Evolutionary conservation across 1,284 basidiomycete species (phyloP).

Genomic region (Moesziomyces antarcticus): DNA sequence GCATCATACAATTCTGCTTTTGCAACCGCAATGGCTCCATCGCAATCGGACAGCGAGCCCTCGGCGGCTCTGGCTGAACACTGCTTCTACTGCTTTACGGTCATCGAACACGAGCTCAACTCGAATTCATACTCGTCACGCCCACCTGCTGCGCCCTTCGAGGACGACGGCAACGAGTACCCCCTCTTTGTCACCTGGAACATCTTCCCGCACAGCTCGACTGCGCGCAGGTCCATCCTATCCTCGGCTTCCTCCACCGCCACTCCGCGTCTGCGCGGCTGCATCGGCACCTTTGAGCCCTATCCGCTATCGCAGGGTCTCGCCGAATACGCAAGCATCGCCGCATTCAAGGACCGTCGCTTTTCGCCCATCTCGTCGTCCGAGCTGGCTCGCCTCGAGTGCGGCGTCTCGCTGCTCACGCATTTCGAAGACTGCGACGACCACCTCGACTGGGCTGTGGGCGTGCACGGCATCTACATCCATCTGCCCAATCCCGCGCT

Average conservation of each 20-base stretch:
- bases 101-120: slow-evolving; percentile 69
- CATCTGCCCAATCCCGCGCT: slow-evolving; percentile 81
- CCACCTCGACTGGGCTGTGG: slow-evolving; percentile 92
- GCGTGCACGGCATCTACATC: slow-evolving; percentile 91
- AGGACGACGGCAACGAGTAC: slow-evolving; percentile 66
- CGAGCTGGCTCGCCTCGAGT: slow-evolving; percentile 84
- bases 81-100: slow-evolving; percentile 71
- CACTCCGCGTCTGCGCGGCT: slow-evolving; percentile 81
- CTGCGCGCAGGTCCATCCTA: slow-evolving; percentile 10
- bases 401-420: slow-evolving; percentile 90
- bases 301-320: slow-evolving; percentile 81
- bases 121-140: slow-evolving; percentile 1
- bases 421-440: slow-evolving; percentile 86
- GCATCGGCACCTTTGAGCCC: slow-evolving; percentile 92
- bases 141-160: slow-evolving; percentile 17
- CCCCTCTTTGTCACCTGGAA: slow-evolving; percentile 99
- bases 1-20: not conserved
- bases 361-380: slow-evolving; percentile 76
- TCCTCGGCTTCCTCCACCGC: slow-evolving; percentile 71
- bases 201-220: slow-evolving; percentile 69
- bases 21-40: slow-evolving; percentile 12
- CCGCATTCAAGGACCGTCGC: slow-evolving; percentile 71
- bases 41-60: not conserved
- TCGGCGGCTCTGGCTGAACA: slow-evolving; percentile 65
- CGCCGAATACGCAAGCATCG: slow-evolving; percentile 83